phyloP scores from a whole-genome alignment of 805 yeast species.

The Wickerhamiella azyma region DNA sequence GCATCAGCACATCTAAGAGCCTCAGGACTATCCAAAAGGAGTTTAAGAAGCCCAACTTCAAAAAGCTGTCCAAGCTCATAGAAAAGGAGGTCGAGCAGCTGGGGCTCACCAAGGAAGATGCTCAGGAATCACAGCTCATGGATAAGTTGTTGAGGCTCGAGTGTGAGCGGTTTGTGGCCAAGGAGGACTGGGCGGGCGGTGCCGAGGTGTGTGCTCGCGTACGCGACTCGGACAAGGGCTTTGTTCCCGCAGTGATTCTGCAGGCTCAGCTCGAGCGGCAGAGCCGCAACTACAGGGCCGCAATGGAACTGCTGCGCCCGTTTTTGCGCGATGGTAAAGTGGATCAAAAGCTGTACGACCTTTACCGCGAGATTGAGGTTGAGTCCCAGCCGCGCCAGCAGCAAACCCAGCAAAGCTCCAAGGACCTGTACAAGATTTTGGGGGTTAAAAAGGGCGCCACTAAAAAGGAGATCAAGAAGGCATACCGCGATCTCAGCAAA shows the following conservation, averaged over 20 bases:
- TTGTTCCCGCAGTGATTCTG: conserved; percentile 20
- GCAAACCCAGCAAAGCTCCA: conserved; percentile 26
- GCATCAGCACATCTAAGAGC: conserved; percentile 32
- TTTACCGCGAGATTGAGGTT: conserved; percentile 20
- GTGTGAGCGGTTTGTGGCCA: conserved; percentile 18
- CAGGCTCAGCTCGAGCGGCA: conserved; percentile 20
- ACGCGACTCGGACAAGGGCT: conserved; percentile 20
- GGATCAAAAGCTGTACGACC: conserved; percentile 14
- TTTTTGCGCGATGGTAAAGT: conserved; percentile 12
- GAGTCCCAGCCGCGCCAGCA: conserved; percentile 21
- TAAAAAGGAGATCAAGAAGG: conserved; percentile 59
- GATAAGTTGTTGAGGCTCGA: conserved; percentile 14
- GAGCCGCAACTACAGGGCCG: conserved; percentile 19
- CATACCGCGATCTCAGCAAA: conserved; percentile 64
- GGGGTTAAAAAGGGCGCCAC: conserved; percentile 57
- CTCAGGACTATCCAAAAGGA: conserved; percentile 20
- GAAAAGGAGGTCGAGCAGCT: conserved; percentile 8
- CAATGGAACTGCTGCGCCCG: conserved; percentile 15
- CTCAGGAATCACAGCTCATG: conserved; percentile 15
- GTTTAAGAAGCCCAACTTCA: conserved; percentile 15
- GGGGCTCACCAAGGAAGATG: conserved; percentile 11
- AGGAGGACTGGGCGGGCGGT: conserved; percentile 18
- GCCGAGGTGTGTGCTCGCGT: conserved; percentile 20
- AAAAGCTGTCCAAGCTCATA: conserved; percentile 5
- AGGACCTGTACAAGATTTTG: conserved; percentile 69